These are phyloP conservation scores for Ogataea degrootiae DNA, from an alignment of 805 yeast species.

Conservation along the genomic window DNA sequence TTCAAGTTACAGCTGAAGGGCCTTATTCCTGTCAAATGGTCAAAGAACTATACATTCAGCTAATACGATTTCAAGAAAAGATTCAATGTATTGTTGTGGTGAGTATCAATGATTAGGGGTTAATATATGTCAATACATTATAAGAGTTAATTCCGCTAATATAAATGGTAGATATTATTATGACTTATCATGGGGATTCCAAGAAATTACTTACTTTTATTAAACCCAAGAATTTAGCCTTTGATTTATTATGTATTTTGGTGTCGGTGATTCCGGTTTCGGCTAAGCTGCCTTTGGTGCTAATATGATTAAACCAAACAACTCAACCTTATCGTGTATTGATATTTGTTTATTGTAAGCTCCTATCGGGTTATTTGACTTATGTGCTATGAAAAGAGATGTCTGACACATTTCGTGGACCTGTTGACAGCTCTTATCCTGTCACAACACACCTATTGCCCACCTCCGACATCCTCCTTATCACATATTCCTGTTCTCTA, in stretches of 20 bases:
- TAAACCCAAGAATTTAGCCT: slow-evolving; percentile 74
- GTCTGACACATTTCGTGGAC: too few relatives aligned
- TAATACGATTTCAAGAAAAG: too few relatives aligned
- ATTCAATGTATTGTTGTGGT: too few relatives aligned
- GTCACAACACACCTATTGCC: too few relatives aligned
- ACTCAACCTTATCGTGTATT: slow-evolving; percentile 59
- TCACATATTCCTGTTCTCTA: too few relatives aligned
- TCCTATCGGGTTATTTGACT: slow-evolving; percentile 86
- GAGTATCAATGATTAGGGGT: too few relatives aligned
- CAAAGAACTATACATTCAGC: too few relatives aligned
- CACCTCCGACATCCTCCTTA: too few relatives aligned
- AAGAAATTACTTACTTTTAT: slow-evolving; percentile 49
- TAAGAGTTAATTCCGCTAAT: slow-evolving; percentile 40
- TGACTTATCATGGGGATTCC: slow-evolving; percentile 51
- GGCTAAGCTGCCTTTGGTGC: slow-evolving; percentile 85
- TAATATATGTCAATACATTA: too few relatives aligned
- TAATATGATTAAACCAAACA: slow-evolving; percentile 61
- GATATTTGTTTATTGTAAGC: slow-evolving; percentile 73
- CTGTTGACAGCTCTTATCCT: too few relatives aligned
- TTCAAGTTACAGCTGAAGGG: too few relatives aligned
- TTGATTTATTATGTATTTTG: slow-evolving; percentile 80
- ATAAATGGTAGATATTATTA: slow-evolving; percentile 50
- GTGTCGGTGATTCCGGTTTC: slow-evolving; percentile 88
- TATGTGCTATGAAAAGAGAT: slow-evolving; percentile 49
- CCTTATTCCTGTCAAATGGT: too few relatives aligned